Base-by-base conservation (phyloP, 495 filamentous ascomycete species). In the Oidiodendron maius region DNA sequence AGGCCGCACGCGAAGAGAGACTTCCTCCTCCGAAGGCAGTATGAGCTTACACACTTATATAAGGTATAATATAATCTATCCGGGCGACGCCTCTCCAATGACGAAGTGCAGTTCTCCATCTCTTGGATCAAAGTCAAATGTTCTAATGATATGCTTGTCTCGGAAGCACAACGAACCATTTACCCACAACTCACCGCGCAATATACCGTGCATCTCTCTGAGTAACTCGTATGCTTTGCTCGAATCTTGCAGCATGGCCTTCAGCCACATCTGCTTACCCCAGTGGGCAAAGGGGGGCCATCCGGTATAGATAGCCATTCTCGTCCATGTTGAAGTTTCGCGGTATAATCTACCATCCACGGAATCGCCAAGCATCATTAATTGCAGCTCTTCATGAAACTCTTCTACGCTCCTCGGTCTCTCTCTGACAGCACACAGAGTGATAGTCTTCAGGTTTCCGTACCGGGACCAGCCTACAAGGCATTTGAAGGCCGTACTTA, bases 181-280 rank as follows among this genome's bases (percentile, higher is more conserved):
- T 8, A 59, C 41, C 22, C 20, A 53, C 9, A 59, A 30, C 17
- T 50, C 16, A 11, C 57, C 57, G 10, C 57, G 48, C 39, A 59
- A 53, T 3, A 28, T 38, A 13, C 17, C 20, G 47, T 59, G 44
- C 11, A 59, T 41, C 21, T 51, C 40, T 32, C 18, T 35, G 15
- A 59, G 24, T 25, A 59, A 41, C 13, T 30, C 39, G 20, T 52
- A 44, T 18, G 44, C 48, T n/a, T 46, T 49, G 52, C 46, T 53
- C 18, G 48, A 46, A 53, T 56, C 57, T 28, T 53, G 26, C 23
- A 59, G 39, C 52, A 56, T 59, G 30, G 50, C 52, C 23, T 49
- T 46, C 11, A 56, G 28, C 57, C 57, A 59, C 11, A 49, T 40
- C 43, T 59, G 57, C 18, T 56, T 59, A 1, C 57, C 57, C 57